phyloP scores from a whole-genome alignment of 768 basidiomycete species.

The Tricholoma hemisulphureum region DNA sequence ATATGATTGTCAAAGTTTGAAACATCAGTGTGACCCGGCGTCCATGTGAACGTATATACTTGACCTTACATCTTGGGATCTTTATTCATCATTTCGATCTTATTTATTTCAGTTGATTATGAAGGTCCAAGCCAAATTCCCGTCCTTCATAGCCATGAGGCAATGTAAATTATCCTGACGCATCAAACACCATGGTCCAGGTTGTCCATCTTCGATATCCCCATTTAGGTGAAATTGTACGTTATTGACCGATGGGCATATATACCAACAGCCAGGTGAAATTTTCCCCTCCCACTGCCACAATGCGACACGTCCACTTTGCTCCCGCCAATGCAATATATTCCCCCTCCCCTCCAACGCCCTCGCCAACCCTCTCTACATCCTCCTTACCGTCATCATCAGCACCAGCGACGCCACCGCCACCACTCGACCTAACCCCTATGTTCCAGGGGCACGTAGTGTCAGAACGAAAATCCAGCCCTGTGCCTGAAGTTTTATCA shows the following conservation, averaged over 20 bases:
- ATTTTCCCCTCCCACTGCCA: slow-evolving; percentile 9
- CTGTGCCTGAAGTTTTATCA: slow-evolving; percentile 20
- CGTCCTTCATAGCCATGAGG: neutral
- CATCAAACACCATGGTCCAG: neutral
- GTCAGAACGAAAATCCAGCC: slow-evolving; percentile 17
- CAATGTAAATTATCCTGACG: neutral
- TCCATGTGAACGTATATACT: neutral
- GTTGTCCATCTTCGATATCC: neutral
- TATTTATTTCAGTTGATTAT: slow-evolving; percentile 2
- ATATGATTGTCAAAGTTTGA: neutral
- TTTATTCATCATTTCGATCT: neutral
- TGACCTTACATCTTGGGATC: too few relatives aligned
- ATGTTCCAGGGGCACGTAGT: slow-evolving; percentile 31
- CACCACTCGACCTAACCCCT: slow-evolving; percentile 25
- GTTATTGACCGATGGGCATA: neutral
- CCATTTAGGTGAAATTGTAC: neutral
- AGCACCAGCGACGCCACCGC: slow-evolving; percentile 38
- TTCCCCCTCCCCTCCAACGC: slow-evolving; percentile 32
- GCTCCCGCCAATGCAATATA: slow-evolving; percentile 37
- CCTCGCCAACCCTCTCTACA: slow-evolving; percentile 37
- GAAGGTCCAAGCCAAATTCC: slow-evolving; percentile 2
- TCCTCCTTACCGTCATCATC: slow-evolving; percentile 38
- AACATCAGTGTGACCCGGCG: neutral
- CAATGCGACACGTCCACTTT: slow-evolving; percentile 43
- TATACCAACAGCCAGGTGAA: neutral